Percentiles rank a stretch among this genome's conserved stretches.
Evolutionary conservation across 2,329 filamentous ascomycete genomes (phyloP).

Genomic region (Sporothrix sp.): DNA sequence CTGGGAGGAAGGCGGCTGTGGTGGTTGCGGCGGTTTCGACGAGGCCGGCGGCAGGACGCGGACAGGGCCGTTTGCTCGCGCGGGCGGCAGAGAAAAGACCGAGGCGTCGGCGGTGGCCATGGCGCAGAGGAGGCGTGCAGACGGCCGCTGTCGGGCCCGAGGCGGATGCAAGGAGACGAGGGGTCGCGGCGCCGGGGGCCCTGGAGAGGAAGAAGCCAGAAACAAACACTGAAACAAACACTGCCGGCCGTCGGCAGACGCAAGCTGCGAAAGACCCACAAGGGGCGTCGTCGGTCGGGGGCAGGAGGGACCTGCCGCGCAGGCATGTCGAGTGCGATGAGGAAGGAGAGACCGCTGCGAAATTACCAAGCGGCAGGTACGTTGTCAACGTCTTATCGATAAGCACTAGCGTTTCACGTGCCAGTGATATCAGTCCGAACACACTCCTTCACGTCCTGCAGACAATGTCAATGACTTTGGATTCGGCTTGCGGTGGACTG

Average conservation of each 20-base stretch:
- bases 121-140: neutral
- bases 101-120: neutral
- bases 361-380: neutral
- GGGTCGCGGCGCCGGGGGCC: neutral
- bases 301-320: slow-evolving; percentile 8
- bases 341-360: neutral
- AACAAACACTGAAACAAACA: neutral
- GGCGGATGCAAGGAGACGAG: neutral
- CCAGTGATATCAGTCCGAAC: no score
- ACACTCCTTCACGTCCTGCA: no score
- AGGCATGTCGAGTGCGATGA: slow-evolving; percentile 5
- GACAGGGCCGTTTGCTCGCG: neutral
- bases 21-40: neutral
- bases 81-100: neutral
- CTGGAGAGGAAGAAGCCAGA: neutral
- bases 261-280: neutral
- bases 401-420: neutral
- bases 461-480: no score
- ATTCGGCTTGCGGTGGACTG: no score
- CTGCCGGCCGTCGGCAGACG: neutral
- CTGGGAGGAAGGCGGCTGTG: neutral
- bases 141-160: neutral
- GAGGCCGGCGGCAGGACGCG: neutral
- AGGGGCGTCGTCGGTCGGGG: neutral
- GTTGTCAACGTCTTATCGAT: neutral